phyloP scores from a whole-genome alignment of 306 rosid genomes.

The Malus fusca region DNA sequence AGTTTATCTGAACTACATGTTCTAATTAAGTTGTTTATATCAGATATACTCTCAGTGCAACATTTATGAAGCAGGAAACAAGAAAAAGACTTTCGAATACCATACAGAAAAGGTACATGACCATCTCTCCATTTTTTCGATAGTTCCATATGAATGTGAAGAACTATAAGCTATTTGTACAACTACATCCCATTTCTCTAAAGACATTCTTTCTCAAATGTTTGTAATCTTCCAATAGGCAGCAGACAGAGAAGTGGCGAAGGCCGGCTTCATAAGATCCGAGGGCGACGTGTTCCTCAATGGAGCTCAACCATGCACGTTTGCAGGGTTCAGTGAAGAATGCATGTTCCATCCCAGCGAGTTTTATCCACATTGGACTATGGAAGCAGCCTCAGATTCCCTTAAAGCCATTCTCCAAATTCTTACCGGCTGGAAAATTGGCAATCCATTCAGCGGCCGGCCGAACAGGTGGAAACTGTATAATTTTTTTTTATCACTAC shows the following conservation, averaged over 20 bases:
- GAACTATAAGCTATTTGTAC: not conserved
- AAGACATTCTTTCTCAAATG: conserved; percentile 8
- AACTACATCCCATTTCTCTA: not conserved
- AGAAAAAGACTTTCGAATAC: conserved; percentile 67
- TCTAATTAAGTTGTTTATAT: conserved; percentile 1
- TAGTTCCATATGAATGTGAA: not conserved
- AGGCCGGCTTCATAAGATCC: conserved; percentile 41
- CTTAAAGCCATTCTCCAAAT: conserved; percentile 40
- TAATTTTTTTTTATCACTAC: not conserved
- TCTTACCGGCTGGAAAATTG: conserved; percentile 69
- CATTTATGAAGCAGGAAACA: conserved; percentile 62
- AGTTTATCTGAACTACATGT: not conserved
- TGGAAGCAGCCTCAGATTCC: conserved; percentile 55
- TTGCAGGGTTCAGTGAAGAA: conserved; percentile 20
- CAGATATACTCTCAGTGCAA: conserved; percentile 79
- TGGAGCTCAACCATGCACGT: conserved; percentile 46
- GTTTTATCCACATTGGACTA: conserved; percentile 49
- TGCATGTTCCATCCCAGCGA: conserved; percentile 58
- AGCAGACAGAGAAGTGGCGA: conserved; percentile 36
- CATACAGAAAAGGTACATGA: conserved; percentile 66
- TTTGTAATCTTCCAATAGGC: conserved; percentile 27
- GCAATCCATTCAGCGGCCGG: conserved; percentile 46
- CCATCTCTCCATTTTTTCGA: not conserved
- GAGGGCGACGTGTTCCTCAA: conserved; percentile 56
- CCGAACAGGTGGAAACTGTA: not conserved